Conservation (phyloP, 352 stramenopile genomes). For the Phytophthora pistaciae region DNA sequence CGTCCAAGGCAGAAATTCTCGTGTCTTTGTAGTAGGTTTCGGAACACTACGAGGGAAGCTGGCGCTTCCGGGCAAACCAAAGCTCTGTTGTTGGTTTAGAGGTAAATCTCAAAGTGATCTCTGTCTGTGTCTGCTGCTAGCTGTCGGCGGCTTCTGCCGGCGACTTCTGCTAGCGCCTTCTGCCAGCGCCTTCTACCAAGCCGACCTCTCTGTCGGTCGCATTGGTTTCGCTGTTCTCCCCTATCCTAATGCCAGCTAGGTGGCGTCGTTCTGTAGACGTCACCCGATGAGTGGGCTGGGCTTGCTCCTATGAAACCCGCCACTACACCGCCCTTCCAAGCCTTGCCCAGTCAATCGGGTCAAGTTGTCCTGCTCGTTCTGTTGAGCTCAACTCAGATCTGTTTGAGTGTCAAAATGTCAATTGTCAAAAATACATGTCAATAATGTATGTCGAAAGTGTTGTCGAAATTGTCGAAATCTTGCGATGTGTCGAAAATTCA, state of each 20-base stretch:
- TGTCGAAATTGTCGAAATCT: neutral
- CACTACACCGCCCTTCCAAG: constrained; percentile 23
- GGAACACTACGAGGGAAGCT: constrained; percentile 16
- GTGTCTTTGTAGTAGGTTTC: constrained; percentile 28
- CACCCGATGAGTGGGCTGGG: neutral
- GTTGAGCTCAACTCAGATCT: neutral
- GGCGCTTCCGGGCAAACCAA: constrained; percentile 16
- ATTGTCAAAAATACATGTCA: constrained; percentile 6
- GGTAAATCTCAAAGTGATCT: too few relatives aligned
- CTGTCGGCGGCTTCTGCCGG: too few relatives aligned
- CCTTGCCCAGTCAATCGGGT: constrained; percentile 9
- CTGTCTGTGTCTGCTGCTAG: too few relatives aligned
- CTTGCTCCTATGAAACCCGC: neutral
- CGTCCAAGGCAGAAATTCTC: constrained; percentile 40
- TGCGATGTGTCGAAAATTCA: neutral
- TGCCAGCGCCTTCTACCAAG: too few relatives aligned
- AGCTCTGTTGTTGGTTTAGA: too few relatives aligned
- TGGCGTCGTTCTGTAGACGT: neutral
- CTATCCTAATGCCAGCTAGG: neutral
- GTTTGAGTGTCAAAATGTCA: neutral
- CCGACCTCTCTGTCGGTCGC: neutral
- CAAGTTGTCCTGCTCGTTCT: too few relatives aligned
- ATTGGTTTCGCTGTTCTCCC: neutral
- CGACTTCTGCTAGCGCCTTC: too few relatives aligned
- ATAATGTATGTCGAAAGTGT: neutral